A percentile compares a stretch with the other conserved stretches of the same genome.
These are phyloP conservation scores for Gilbertella persicaria DNA, from an alignment of 371 early-diverging fungal species.

Conservation along the genomic window DNA sequence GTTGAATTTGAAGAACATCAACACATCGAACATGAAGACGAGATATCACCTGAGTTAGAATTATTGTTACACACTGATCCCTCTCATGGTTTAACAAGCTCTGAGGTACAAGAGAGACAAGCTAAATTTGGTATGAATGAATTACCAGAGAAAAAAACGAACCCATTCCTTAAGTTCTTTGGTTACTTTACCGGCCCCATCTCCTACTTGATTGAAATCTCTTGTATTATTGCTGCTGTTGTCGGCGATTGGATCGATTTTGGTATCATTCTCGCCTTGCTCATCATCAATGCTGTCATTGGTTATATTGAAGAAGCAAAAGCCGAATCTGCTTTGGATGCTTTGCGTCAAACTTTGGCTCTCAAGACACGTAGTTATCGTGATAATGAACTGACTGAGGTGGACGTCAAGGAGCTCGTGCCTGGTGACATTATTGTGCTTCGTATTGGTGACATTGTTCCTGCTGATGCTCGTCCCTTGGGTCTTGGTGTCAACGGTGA, in stretches of 20 bases:
- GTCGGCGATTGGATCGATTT: slow-evolving; percentile 77
- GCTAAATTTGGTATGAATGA: slow-evolving; percentile 67
- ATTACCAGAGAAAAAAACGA: slow-evolving; percentile 78
- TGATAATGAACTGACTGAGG: slow-evolving; percentile 71
- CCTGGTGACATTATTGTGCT: slow-evolving; percentile 88
- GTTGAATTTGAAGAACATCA: slow-evolving; percentile 33
- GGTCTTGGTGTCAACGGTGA: slow-evolving; percentile 80
- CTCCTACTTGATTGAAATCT: slow-evolving; percentile 79
- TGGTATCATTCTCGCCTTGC: slow-evolving; percentile 76
- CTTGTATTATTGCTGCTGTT: slow-evolving; percentile 68
- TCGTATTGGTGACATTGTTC: slow-evolving; percentile 87
- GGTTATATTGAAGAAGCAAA: slow-evolving; percentile 87
- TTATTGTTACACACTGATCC: slow-evolving; percentile 68
- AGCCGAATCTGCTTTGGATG: slow-evolving; percentile 71
- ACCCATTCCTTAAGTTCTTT: slow-evolving; percentile 83
- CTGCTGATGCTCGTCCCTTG: slow-evolving; percentile 83
- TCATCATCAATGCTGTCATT: slow-evolving; percentile 84
- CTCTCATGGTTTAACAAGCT: slow-evolving; percentile 53
- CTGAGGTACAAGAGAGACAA: slow-evolving; percentile 61
- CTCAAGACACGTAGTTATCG: slow-evolving; percentile 76
- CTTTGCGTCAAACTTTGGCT: slow-evolving; percentile 82
- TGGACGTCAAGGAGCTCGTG: slow-evolving; percentile 72
- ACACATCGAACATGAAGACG: slow-evolving; percentile 50
- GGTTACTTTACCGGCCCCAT: slow-evolving; percentile 88
- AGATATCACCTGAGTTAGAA: slow-evolving; percentile 72